Evolutionary conservation across 2,329 filamentous ascomycete species (phyloP).

Genomic region (Colletotrichum cuscutae): DNA sequence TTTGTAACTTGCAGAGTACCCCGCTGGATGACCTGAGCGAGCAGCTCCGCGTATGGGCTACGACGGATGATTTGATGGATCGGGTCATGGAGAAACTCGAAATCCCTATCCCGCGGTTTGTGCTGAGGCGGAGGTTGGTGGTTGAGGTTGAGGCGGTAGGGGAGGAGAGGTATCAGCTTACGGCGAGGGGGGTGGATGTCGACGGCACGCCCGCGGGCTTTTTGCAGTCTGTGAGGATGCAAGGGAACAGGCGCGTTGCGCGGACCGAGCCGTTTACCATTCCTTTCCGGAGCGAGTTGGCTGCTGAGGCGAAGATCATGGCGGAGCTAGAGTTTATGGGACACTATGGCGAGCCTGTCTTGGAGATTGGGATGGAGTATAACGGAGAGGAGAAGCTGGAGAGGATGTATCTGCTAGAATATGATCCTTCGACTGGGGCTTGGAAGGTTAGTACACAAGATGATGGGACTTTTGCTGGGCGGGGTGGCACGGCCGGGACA

Average conservation of each 20-base stretch:
- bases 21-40: constrained; percentile 48
- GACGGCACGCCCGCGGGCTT: constrained; percentile 54
- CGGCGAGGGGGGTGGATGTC: constrained; percentile 48
- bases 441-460: constrained; percentile 36
- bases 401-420: constrained; percentile 42
- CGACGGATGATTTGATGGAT: constrained; percentile 51
- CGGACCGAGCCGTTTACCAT: constrained; percentile 51
- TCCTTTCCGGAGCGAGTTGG: constrained; percentile 43
- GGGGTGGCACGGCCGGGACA: neutral
- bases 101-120: constrained; percentile 49
- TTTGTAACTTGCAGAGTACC: constrained; percentile 59
- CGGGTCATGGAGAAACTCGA: constrained; percentile 51
- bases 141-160: constrained; percentile 40
- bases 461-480: neutral
- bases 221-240: constrained; percentile 51
- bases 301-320: constrained; percentile 41
- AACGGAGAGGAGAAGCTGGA: constrained; percentile 19
- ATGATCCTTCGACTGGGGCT: constrained; percentile 40
- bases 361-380: constrained; percentile 42
- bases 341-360: constrained; percentile 55
- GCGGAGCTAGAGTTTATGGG: constrained; percentile 59
- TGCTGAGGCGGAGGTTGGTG: constrained; percentile 46
- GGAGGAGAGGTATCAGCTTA: constrained; percentile 41
- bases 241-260: constrained; percentile 46
- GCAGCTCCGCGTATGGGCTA: constrained; percentile 46